Evolutionary conservation across 75 land plant genomes (phyloP), one percentile per base, ranked within the genome.

Genomic region (Azolla pinnata): DNA sequence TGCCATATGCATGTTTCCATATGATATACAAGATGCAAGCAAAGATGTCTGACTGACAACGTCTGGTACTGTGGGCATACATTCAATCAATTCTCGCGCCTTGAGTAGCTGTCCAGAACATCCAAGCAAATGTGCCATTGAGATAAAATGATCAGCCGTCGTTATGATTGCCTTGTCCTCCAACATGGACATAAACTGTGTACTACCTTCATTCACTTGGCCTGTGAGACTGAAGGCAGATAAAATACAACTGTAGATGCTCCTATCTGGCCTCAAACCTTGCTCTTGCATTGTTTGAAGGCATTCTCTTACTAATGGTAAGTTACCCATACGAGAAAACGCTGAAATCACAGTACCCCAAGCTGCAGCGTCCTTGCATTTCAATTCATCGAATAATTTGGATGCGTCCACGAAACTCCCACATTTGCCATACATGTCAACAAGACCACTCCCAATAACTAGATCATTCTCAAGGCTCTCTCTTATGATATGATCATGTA

Each of bases 381-480:
- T 38, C 66, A 78, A 62, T 34, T 12, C 26, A 26, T 75, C 73
- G 66, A 87, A 87, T 0, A 81, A 68, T 27, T 62, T 52, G 14
- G 67, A 62, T 0, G 91, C 87, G 50, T 80, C 77, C 35, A 56
- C 61, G n/a, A 83, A 70, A 31, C 48, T 78, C 2, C 87, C 79
- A 63, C 87, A 83, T 61, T 81, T 87, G 62, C 79, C 79, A 83
- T 87, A 87, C 79, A 84, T 79, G 53, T 79, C 86, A 28, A 86
- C 72, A 59, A 86, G 63, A 18, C 81, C 71, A 60, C 81, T 86
- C 19, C 63, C 64, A 38, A 86, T 74, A 4, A 68, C 62, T 9
- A 54, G 14, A 65, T 83, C 62, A 31, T 53, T 45, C 21, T 60
- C 69, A 34, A 65, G 75, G 14, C 54, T 58, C 14, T 63, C 58